These are phyloP conservation scores for Microbotryum silenes-acaulis DNA, from an alignment of 1,284 basidiomycete genomes.

Conservation along the genomic window DNA sequence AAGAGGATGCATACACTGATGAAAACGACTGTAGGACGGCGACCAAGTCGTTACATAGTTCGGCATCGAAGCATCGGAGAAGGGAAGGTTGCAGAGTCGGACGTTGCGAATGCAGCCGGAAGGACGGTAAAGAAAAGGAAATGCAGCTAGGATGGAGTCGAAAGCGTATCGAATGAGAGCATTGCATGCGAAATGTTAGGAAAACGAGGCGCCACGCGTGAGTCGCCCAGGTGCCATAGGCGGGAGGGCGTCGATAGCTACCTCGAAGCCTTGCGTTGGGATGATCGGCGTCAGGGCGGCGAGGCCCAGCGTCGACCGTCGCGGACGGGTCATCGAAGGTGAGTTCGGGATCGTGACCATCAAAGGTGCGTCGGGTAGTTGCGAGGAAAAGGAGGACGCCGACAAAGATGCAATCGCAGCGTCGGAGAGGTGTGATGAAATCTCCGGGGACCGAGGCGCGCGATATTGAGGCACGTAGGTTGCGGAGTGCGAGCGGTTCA, in stretches of 20 bases:
- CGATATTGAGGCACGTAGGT: slow-evolving; percentile 8
- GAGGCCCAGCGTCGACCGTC: background rate
- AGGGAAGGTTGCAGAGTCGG: background rate
- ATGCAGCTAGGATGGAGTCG: background rate
- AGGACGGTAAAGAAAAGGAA: background rate
- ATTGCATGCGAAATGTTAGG: too few relatives aligned
- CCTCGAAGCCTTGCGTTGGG: background rate
- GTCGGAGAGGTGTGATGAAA: slow-evolving; percentile 9
- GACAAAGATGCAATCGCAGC: background rate
- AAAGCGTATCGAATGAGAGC: background rate
- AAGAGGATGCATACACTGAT: too few relatives aligned
- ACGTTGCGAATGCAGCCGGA: background rate
- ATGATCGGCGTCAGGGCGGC: slow-evolving; percentile 1
- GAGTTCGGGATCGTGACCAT: background rate
- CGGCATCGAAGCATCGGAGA: too few relatives aligned
- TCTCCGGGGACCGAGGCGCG: background rate
- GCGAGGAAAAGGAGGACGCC: background rate
- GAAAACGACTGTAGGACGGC: too few relatives aligned
- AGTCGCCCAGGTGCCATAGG: background rate
- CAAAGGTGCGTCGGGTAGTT: background rate
- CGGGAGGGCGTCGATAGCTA: background rate
- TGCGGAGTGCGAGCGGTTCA: slow-evolving; percentile 19
- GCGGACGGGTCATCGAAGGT: background rate
- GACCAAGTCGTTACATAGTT: too few relatives aligned
- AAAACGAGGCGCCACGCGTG: background rate